A percentile compares a stretch with the other conserved stretches of the same genome.
Evolutionary conservation across 106 monocot genomes (phyloP).

Genomic region (Triglochin maritima): DNA sequence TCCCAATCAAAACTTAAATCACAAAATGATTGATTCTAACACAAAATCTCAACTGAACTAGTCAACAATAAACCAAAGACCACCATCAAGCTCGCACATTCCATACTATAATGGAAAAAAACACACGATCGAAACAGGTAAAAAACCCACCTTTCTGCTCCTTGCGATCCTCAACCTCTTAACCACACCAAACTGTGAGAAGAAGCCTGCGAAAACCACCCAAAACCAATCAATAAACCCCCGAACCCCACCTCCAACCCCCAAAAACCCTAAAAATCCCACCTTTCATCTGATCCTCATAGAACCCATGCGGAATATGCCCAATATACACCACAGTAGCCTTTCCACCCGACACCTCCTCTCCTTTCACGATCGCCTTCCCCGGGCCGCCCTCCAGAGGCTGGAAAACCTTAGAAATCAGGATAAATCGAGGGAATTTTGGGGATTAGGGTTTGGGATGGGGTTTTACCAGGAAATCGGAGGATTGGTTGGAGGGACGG

Average conservation of each 20-base stretch:
- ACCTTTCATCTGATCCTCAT: conserved; percentile 98
- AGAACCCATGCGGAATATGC: conserved; percentile 95
- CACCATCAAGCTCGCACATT: not conserved
- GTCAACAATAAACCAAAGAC: not conserved
- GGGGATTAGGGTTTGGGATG: too few relatives aligned
- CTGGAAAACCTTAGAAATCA: conserved; percentile 15
- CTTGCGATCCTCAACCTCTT: conserved; percentile 75
- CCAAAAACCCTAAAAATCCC: not conserved
- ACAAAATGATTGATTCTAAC: not conserved
- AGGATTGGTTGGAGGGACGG: too few relatives aligned
- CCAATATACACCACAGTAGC: conserved; percentile 76
- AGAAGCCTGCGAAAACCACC: conserved; percentile 48
- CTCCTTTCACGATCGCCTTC: conserved; percentile 18
- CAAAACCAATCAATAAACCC: not conserved
- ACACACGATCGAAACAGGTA: not conserved
- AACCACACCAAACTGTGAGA: conserved; percentile 75
- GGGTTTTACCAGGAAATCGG: too few relatives aligned
- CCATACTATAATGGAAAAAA: too few relatives aligned
- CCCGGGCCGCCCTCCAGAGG: conserved; percentile 55
- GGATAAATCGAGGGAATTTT: too few relatives aligned
- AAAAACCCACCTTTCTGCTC: conserved; percentile 52
- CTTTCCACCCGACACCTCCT: conserved; percentile 20
- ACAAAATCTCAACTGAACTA: not conserved
- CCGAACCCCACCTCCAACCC: not conserved
- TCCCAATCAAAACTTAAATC: too few relatives aligned